Percentiles rank a stretch among this genome's conserved stretches.
phyloP scores from a whole-genome alignment of 805 yeast genomes.

The Peterozyma toletana region DNA sequence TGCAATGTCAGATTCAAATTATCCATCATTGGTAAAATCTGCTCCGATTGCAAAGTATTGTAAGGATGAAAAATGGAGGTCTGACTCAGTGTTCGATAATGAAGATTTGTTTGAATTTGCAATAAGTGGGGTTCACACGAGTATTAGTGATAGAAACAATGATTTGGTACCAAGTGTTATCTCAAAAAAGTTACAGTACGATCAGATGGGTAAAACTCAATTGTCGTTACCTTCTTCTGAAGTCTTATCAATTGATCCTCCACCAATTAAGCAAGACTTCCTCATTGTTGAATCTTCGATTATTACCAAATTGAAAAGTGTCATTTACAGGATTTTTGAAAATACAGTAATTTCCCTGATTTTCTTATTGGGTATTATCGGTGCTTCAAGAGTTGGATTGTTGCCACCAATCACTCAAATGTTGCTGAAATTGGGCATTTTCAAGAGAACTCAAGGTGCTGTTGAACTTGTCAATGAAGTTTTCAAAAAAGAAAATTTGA shows the following conservation, averaged over 20 bases:
- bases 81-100: slow-evolving; percentile 26
- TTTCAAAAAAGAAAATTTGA: slow-evolving; percentile 18
- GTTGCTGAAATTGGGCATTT: slow-evolving; percentile 21
- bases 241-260: slow-evolving; percentile 12
- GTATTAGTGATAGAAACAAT: slow-evolving; percentile 1
- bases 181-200: background rate
- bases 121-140: slow-evolving; percentile 44
- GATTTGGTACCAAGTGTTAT: background rate
- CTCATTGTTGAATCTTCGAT: background rate
- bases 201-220: slow-evolving; percentile 3
- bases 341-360: slow-evolving; percentile 39
- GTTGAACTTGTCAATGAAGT: slow-evolving; percentile 25
- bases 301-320: slow-evolving; percentile 4
- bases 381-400: slow-evolving; percentile 28
- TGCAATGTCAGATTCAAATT: slow-evolving; percentile 72
- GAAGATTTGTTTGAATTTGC: slow-evolving; percentile 32
- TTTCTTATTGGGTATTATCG: slow-evolving; percentile 26
- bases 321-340: slow-evolving; percentile 32
- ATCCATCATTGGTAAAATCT: slow-evolving; percentile 74
- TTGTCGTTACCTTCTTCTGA: slow-evolving; percentile 7
- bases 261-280: background rate
- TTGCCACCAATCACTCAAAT: slow-evolving; percentile 26
- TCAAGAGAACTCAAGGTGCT: slow-evolving; percentile 24
- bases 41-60: slow-evolving; percentile 73
- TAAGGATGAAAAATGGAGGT: slow-evolving; percentile 34